These are phyloP conservation scores for Rubia tinctorum DNA, from an alignment of 305 asterid species.

Conservation along the genomic window DNA sequence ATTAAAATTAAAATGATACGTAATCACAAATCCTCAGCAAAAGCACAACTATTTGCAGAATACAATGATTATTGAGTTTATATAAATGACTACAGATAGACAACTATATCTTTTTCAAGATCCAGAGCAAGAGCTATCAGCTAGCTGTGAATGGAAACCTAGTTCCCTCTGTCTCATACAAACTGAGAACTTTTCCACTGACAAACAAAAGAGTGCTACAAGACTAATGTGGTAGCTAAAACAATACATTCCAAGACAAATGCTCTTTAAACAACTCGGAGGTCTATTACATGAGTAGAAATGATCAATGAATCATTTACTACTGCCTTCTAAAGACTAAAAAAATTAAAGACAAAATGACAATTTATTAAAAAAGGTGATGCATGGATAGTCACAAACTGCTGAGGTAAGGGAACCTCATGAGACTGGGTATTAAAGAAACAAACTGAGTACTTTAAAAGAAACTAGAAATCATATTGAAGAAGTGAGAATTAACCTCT, in stretches of 20 bases:
- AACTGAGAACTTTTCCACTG: not conserved
- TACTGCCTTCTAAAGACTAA: not conserved
- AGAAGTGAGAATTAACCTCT: constrained; percentile 54
- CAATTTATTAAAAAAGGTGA: not conserved
- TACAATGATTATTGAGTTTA: not conserved
- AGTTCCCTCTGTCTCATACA: not conserved
- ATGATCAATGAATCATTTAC: not conserved
- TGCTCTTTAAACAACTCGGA: not conserved
- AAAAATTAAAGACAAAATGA: not conserved
- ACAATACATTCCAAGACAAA: not conserved
- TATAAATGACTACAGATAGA: not conserved
- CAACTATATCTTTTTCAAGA: not conserved
- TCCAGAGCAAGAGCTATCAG: not conserved
- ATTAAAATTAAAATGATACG: not conserved
- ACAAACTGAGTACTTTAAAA: not conserved
- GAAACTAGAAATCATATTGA: constrained; percentile 16
- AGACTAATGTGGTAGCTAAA: not conserved
- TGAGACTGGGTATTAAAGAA: not conserved
- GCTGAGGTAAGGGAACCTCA: not conserved
- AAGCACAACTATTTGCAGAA: not conserved
- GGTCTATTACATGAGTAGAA: not conserved
- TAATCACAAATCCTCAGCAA: not conserved
- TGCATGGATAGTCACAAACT: not conserved
- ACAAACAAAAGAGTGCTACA: not conserved
- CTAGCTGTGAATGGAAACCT: not conserved